phyloP scores from a whole-genome alignment of 768 basidiomycete genomes.

The Cystofilobasidium macerans region DNA sequence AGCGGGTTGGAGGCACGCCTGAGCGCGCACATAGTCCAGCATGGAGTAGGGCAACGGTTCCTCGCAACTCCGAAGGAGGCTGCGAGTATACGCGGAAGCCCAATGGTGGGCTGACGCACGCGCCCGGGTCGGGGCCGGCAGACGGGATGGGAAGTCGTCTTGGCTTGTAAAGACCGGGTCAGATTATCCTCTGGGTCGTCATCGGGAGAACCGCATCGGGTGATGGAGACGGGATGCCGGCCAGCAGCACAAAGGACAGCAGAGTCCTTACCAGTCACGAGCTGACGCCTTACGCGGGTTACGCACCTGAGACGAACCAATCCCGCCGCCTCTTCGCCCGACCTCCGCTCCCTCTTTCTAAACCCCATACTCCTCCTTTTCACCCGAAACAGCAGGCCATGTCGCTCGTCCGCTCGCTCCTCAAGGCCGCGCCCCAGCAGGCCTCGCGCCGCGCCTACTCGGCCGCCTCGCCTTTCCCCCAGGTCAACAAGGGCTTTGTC shows the following conservation, averaged over 20 bases:
- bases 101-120: not conserved
- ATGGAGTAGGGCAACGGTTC: not conserved
- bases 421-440: not conserved
- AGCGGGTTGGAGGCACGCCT: not conserved
- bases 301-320: no score
- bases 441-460: constrained; percentile 1
- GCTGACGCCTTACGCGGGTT: no score
- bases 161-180: no score
- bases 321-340: not conserved
- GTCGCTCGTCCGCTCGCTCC: constrained; percentile 3
- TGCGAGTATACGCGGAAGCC: not conserved
- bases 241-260: no score
- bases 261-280: no score
- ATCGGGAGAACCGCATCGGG: not conserved
- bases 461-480: not conserved
- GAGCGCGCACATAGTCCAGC: not conserved
- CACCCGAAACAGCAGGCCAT: no score
- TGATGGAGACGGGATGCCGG: no score
- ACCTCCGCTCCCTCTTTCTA: not conserved
- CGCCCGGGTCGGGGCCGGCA: not conserved
- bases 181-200: constrained; percentile 19
- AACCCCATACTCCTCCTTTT: not conserved
- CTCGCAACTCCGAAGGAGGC: no score
- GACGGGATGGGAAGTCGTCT: not conserved
- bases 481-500: not conserved